Percentiles rank a stretch among this genome's conserved stretches.
These are phyloP conservation scores for Cyberlindnera suaveolens DNA, from an alignment of 805 yeast species.

Conservation along the genomic window DNA sequence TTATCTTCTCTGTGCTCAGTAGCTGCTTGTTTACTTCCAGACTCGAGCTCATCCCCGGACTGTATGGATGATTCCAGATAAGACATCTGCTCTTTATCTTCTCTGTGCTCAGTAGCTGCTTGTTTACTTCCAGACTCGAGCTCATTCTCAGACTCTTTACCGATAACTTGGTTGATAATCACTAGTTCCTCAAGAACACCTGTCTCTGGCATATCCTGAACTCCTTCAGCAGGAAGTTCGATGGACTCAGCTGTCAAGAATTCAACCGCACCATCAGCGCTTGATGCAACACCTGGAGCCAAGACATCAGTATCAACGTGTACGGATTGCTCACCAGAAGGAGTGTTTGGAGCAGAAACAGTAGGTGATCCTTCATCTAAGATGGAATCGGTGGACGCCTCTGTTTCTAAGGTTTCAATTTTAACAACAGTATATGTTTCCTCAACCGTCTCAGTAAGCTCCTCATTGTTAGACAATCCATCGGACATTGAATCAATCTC, in stretches of 20 bases:
- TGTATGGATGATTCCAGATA: neutral
- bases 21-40: no score
- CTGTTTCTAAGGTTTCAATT: no score
- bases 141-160: conserved; percentile 7
- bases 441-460: neutral
- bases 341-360: neutral
- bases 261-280: neutral
- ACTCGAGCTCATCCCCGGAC: no score
- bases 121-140: neutral
- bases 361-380: neutral
- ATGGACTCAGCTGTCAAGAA: neutral
- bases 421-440: neutral
- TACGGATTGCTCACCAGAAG: neutral
- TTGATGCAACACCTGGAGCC: neutral
- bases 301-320: neutral
- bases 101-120: no score
- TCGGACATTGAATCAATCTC: no score
- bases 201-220: conserved; percentile 5
- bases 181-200: neutral
- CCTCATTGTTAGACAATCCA: neutral
- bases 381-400: no score
- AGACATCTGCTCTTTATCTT: neutral
- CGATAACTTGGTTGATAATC: conserved; percentile 1
- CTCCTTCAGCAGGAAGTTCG: neutral
- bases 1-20: no score